Conservation (phyloP, 192 early-diverging fungal species). For the Entomortierella lignicola region DNA sequence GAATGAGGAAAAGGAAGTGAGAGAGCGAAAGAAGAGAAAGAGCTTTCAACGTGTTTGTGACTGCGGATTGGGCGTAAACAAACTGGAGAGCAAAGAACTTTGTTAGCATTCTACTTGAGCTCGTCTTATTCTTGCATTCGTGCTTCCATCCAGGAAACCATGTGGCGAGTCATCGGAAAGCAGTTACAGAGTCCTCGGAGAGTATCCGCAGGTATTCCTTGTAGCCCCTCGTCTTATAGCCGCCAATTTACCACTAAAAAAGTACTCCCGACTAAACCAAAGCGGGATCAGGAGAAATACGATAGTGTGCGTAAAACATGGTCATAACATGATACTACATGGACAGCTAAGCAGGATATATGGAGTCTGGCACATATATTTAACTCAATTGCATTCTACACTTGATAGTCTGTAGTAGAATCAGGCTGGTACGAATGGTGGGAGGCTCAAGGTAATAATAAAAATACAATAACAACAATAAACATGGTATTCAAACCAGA, state of each 20-base stretch:
- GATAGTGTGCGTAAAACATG: conserved; percentile 26
- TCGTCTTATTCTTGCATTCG: conserved; percentile 3
- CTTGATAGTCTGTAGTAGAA: conserved; percentile 71
- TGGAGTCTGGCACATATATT: background rate
- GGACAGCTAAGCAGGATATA: background rate
- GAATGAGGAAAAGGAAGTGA: background rate
- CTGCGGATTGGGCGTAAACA: conserved; percentile 11
- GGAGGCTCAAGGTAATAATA: conserved; percentile 79
- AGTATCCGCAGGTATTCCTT: background rate
- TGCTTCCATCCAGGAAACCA: conserved; percentile 7
- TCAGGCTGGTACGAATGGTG: conserved; percentile 97
- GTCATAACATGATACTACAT: background rate
- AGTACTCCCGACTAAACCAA: conserved; percentile 17
- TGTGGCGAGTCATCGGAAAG: conserved; percentile 44
- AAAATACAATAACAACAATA: background rate
- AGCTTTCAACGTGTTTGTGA: conserved; percentile 1
- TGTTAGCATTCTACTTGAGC: no score
- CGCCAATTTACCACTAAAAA: background rate
- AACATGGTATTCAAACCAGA: background rate
- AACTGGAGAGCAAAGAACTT: background rate
- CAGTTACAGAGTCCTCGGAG: background rate
- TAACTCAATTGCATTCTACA: background rate
- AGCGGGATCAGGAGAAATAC: conserved; percentile 41
- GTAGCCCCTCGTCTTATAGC: background rate
- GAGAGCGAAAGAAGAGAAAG: background rate